Evolutionary conservation across 148 eudicot species (phyloP), one percentile per base, ranked within the genome.

Genomic region (Vaccinium darrowii): DNA sequence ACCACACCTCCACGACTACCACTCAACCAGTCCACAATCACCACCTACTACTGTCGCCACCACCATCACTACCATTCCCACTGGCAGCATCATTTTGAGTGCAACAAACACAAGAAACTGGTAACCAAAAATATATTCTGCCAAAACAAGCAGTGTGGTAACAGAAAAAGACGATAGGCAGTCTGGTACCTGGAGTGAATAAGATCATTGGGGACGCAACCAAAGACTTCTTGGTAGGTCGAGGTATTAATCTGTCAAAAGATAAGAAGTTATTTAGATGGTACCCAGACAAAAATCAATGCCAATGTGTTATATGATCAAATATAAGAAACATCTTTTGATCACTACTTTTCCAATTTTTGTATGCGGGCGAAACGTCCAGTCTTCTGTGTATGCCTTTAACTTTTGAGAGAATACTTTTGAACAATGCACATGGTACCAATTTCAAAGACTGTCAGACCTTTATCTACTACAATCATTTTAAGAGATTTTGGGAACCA

Each of bases 171-270:
- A 80, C 12, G n/a, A 30, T 2, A 11, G 23, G 62, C 13, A 54
- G 15, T 36, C 52, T 14, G 54, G 85, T 91, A 96, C 99, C 97
- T 94, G 85, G 98, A 93, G 89, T 81, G 94, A 84, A 96, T 92
- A 82, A 87, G 82, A 86, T 96, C 98, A 77, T 92, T 94, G 49
- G 99, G 99, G 58, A 93, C 84, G 78, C 99, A 94, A 36, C 88
- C 83, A 87, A 96, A 96, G 67, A 92, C 92, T 57, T 89, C 90
- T 56, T 93, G 89, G 86, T 93, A 96, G 85, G 90, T 92, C 63
- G 53, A 72, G 58, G 98, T 82, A 86, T 96, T 96, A 65, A 85
- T 89, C 99, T 96, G 89, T 54, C 82, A 86, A 82, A 72, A 62
- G 83, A 76, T 30, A 67, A 69, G 18, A 52, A 63, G 82, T 36